Evolutionary conservation across 1,139 yeast genomes (phyloP).

Genomic region (Suhomyces taliae): DNA sequence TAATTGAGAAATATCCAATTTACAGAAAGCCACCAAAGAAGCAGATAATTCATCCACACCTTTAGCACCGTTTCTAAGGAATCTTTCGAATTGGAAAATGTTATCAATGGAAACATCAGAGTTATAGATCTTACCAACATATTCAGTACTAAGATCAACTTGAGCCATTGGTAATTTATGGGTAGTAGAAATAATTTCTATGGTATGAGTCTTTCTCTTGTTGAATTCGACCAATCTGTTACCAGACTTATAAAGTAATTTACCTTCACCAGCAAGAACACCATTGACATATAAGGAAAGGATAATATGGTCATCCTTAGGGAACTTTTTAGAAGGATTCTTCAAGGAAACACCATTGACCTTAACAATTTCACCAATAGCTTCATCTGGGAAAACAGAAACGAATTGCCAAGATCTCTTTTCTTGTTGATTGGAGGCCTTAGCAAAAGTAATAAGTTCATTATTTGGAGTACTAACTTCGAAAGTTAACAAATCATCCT

Average conservation of each 20-base stretch:
- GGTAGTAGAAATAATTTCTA: conserved; percentile 36
- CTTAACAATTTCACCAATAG: conserved; percentile 67
- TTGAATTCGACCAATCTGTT: conserved; percentile 43
- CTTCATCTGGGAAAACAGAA: conserved; percentile 75
- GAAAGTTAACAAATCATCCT: conserved; percentile 47
- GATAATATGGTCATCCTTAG: conserved; percentile 54
- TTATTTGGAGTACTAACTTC: conserved; percentile 51
- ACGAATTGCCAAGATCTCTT: conserved; percentile 67
- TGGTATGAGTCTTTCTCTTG: conserved; percentile 34
- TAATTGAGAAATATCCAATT: conserved; percentile 47
- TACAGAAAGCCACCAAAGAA: conserved; percentile 40
- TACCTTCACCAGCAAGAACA: conserved; percentile 57
- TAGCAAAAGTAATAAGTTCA: conserved; percentile 54
- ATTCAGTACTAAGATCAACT: conserved; percentile 60
- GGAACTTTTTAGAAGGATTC: conserved; percentile 30
- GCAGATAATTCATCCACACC: conserved; percentile 48
- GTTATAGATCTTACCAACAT: conserved; percentile 70
- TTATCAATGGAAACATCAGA: conserved; percentile 58
- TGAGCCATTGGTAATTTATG: conserved; percentile 46
- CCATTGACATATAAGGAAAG: conserved; percentile 69
- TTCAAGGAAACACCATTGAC: conserved; percentile 53
- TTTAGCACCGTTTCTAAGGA: conserved; percentile 41
- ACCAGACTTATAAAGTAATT: conserved; percentile 41
- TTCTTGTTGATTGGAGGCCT: conserved; percentile 65
- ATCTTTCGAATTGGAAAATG: conserved; percentile 55